Percentiles rank a stretch among this genome's conserved stretches.
These are phyloP conservation scores for Micromonas commoda DNA, from an alignment of 139 green algal genomes.

Conservation along the genomic window DNA sequence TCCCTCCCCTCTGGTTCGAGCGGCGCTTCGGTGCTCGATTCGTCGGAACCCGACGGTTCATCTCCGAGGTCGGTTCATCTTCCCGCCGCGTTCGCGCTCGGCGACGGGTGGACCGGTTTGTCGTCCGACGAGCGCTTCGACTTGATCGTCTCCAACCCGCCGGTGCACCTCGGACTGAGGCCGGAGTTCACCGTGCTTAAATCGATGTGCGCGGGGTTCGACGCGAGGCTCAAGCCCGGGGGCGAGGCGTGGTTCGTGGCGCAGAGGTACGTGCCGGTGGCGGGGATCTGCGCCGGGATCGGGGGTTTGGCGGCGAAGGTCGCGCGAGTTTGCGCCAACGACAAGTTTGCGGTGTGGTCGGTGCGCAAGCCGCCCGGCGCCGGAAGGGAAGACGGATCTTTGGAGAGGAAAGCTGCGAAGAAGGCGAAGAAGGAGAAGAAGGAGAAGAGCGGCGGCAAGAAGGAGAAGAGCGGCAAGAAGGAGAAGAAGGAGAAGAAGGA, in stretches of 20 bases:
- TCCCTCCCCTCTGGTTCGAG: no score
- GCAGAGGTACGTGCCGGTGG: conserved; percentile 20
- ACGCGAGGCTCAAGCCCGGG: neutral
- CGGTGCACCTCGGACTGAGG: neutral
- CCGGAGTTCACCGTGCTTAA: neutral
- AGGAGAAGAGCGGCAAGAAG: neutral
- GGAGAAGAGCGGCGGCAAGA: neutral
- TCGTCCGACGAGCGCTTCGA: neutral
- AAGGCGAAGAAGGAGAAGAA: neutral
- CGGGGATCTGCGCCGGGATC: neutral
- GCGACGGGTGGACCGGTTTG: neutral
- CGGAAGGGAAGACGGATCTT: no score
- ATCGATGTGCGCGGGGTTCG: neutral
- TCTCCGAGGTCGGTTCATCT: no score
- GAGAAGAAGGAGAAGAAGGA: neutral
- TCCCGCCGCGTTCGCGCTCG: no score
- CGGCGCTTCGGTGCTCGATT: neutral
- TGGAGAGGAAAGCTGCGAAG: neutral
- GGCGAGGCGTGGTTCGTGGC: conserved; percentile 8
- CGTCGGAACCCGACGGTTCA: no score
- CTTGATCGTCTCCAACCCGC: conserved; percentile 17
- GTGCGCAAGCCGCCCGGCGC: neutral
- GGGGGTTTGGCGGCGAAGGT: neutral
- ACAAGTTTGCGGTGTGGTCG: neutral
- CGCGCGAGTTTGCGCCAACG: neutral